Evolutionary conservation across 129 eudicot genomes (phyloP).

Genomic region (Gnaphalium uliginosum): DNA sequence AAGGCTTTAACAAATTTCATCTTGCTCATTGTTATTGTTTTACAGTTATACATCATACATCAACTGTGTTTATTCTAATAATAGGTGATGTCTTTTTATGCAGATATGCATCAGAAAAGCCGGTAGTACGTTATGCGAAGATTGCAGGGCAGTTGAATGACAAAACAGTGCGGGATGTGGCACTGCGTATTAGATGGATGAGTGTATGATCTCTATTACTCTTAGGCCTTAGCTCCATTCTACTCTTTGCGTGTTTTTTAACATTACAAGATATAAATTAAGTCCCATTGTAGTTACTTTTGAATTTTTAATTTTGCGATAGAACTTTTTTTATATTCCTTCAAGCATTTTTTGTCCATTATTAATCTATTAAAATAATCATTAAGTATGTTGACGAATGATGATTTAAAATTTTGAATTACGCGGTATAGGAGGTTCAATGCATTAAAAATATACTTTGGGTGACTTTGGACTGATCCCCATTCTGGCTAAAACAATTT

Average conservation of each 20-base stretch:
- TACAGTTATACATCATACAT: background rate
- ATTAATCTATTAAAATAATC: background rate
- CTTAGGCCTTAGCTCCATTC: background rate
- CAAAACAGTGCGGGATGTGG: slow-evolving; percentile 24
- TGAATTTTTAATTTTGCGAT: background rate
- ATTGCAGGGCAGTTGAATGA: slow-evolving; percentile 1
- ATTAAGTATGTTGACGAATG: background rate
- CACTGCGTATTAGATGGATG: slow-evolving; percentile 25
- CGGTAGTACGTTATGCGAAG: slow-evolving; percentile 11
- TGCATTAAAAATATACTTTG: background rate
- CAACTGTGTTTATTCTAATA: background rate
- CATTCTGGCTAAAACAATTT: background rate
- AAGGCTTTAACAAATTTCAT: background rate
- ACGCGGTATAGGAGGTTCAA: background rate
- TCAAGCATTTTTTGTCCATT: background rate
- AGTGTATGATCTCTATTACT: slow-evolving; percentile 26
- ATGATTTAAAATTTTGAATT: background rate
- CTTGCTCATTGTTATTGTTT: background rate
- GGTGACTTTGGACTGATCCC: background rate
- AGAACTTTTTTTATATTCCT: background rate
- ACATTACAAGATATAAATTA: background rate
- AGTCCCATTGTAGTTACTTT: background rate
- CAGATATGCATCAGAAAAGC: slow-evolving; percentile 23
- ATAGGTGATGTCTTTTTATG: background rate
- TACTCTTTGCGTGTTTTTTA: background rate